Percentiles rank a stretch among this genome's conserved stretches.
Evolutionary conservation across 2,329 filamentous ascomycete genomes (phyloP).

Genomic region (Epicoccum nigrum): DNA sequence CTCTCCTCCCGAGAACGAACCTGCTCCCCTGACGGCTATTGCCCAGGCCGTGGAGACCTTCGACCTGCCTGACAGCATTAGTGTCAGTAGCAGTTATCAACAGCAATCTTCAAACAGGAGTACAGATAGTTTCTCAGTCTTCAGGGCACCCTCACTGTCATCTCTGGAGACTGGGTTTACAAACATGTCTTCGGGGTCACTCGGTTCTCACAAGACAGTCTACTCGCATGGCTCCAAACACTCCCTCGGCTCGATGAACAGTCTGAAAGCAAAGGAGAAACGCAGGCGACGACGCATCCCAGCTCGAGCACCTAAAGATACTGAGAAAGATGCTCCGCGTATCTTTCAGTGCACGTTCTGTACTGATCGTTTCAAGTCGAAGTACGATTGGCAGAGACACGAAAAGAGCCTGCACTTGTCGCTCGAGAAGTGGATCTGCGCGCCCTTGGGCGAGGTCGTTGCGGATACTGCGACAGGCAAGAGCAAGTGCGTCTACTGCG

Average conservation of each 20-base stretch:
- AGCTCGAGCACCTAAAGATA: constrained; percentile 43
- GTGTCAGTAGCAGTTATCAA: constrained; percentile 49
- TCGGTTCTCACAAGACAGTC: constrained; percentile 61
- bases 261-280: constrained; percentile 60
- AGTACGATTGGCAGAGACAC: constrained; percentile 51
- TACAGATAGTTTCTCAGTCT: constrained; percentile 56
- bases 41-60: constrained; percentile 61
- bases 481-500: constrained; percentile 65
- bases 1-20: constrained; percentile 72
- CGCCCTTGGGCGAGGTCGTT: constrained; percentile 63
- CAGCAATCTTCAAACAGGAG: constrained; percentile 59
- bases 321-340: constrained; percentile 29
- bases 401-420: constrained; percentile 49
- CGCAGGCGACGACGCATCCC: constrained; percentile 61
- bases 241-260: constrained; percentile 63
- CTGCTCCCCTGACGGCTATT: constrained; percentile 68
- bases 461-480: constrained; percentile 62
- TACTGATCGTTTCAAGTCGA: constrained; percentile 49
- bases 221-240: constrained; percentile 63
- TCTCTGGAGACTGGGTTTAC: constrained; percentile 59
- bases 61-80: constrained; percentile 39
- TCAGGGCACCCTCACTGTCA: constrained; percentile 59
- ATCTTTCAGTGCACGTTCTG: constrained; percentile 50
- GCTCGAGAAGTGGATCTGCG: constrained; percentile 58
- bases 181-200: constrained; percentile 59